phyloP scores from a whole-genome alignment of 1,139 yeast species.

The Geotrichum citri-aurantii region DNA sequence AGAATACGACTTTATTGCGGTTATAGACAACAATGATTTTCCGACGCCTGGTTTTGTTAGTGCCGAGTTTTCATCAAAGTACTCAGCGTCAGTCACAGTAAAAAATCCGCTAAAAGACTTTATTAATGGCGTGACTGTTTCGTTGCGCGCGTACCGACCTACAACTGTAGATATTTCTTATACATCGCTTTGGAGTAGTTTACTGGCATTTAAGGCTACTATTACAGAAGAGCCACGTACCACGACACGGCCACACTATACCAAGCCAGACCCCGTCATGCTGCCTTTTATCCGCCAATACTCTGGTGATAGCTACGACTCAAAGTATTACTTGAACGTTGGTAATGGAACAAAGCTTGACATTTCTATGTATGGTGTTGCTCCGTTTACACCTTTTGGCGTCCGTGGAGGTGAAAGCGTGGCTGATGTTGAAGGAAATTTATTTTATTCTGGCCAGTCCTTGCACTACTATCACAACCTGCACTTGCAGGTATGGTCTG shows the following conservation, averaged over 20 bases:
- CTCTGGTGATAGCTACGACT: conserved; percentile 60
- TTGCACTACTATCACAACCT: conserved; percentile 26
- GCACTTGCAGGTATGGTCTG: conserved; percentile 37
- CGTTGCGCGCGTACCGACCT: conserved; percentile 44
- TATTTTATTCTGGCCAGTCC: conserved; percentile 16
- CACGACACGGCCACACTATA: background rate
- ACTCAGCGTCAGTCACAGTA: conserved; percentile 37
- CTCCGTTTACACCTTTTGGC: conserved; percentile 67
- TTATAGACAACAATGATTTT: conserved; percentile 33
- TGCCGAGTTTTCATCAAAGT: conserved; percentile 27
- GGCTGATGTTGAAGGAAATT: conserved; percentile 19
- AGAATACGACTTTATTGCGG: conserved; percentile 46
- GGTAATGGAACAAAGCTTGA: conserved; percentile 30
- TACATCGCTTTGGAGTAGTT: conserved; percentile 56
- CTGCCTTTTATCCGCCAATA: conserved; percentile 66
- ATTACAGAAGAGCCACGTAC: conserved; percentile 11
- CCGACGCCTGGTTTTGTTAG: conserved; percentile 31
- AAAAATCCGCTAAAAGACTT: conserved; percentile 19
- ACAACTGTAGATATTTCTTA: conserved; percentile 46
- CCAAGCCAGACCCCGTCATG: conserved; percentile 34
- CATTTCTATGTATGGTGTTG: conserved; percentile 60
- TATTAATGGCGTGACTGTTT: conserved; percentile 27
- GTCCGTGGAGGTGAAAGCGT: conserved; percentile 14
- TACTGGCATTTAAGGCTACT: conserved; percentile 49
- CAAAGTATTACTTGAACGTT: conserved; percentile 63